Evolutionary conservation across 306 rosid species (phyloP), one percentile per base, ranked within the genome.

Genomic region (Trifolium pratense): DNA sequence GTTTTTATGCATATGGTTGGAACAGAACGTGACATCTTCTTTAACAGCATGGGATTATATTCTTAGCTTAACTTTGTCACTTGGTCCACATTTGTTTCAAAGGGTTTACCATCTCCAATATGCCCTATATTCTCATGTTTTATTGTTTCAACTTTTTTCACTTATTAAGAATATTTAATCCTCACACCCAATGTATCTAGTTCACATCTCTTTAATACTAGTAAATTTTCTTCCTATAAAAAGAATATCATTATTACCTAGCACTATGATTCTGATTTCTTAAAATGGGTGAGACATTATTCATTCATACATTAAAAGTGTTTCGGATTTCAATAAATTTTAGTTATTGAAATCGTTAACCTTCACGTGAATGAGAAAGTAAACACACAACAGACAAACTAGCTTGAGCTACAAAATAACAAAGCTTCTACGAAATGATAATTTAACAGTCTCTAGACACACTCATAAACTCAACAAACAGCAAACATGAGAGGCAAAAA

Each of bases 161-260:
- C 20, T 39, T 56, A 63, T 56, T 23, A 32, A 71, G 21, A 57
- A 57, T 26, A 71, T 21, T 48, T 56, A 40, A 56, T 56, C 55
- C 58, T 42, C n/a, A 4, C 57, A 25, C 43, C 21, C 13, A 15
- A 71, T 9, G 66, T 14, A 56, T 39, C 40, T 23, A 56, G 55
- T 56, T 39, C 53, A 29, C 53, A 5, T 71, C 16, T 36, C 55
- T 55, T 37, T n/a, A 15, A 34, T 34, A 36, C 8, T 39, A 56
- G 23, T 39, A 49, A 49, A 16, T 49, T 49, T 1, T 16, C 16
- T 49, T 49, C 56, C 56, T 49, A 49, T 49, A 49, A 49, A 49
- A 16, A 49, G 23, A 49, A 49, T 7, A 49, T 49, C 17, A 49
- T 10, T 17, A 49, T 49, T 49, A 49, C 56, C 23, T 49, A 5